Base-by-base conservation (phyloP, 495 filamentous ascomycete genomes). In the Xylaria acuta region DNA sequence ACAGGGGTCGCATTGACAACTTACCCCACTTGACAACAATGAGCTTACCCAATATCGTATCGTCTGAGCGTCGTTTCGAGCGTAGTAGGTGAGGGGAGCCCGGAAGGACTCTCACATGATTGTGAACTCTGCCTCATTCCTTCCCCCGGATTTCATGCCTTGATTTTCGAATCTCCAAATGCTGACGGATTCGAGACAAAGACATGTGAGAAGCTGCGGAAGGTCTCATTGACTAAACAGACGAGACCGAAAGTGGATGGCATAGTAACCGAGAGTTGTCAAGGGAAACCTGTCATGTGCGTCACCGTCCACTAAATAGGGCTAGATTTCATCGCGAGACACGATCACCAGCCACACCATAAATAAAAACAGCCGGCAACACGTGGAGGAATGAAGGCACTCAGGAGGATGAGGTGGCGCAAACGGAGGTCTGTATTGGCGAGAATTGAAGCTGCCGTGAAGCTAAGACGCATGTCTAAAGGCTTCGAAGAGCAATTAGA, bases 1-100 rank as follows among this genome's bases (percentile, higher is more conserved):
- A 22, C 56, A 6, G 30, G 58, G 34, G 34, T 38, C 58, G 58
- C 58, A 60, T 60, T 36, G 12, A 60, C 58, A 60, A 34, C 58
- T 5, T 38, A 60, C 32, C 58, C 58, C 58, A 11, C 58, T 60
- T 22, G 20, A 22, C 58, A 38, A 60, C 58, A 20, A 38, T 25
- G 22, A 38, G 25, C 60, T 63, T 41, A 41, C 60, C 60, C 34
- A 43, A 63, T 63, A 63, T 41, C 5, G 34, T 63, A 63, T 41
- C 5, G 34, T 18, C 60, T 16, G n/a, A 43, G 60, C 34, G 38
- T 18, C 3, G 38, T 43, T 63, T 41, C 38, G 38, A 27, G 60
- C 36, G 38, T 30, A 43, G 60, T 1, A 30, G 36, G 38, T 16
- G 38, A n/a, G 34, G 34, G 58, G 12, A 8, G 6, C 30, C 54